phyloP scores from a whole-genome alignment of 2,329 filamentous ascomycete genomes.

The Fusarium sp. region DNA sequence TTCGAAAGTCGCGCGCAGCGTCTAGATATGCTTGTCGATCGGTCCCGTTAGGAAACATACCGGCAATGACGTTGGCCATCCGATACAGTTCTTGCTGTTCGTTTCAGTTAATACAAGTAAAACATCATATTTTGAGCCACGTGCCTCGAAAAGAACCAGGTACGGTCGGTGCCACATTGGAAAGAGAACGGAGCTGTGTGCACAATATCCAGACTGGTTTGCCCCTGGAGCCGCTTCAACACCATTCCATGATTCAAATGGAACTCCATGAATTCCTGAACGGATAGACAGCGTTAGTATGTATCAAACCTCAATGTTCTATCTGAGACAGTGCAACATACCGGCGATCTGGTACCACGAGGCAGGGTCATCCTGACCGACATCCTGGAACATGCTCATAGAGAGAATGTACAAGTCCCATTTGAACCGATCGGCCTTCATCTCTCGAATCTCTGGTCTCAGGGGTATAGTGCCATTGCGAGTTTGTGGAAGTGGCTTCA shows the following conservation, averaged over 20 bases:
- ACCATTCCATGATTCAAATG: slow-evolving; percentile 67
- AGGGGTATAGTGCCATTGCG: slow-evolving; percentile 57
- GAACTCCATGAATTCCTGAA: slow-evolving; percentile 83
- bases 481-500: slow-evolving; percentile 57
- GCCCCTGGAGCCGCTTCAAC: slow-evolving; percentile 65
- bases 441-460: slow-evolving; percentile 75
- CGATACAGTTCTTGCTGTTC: slow-evolving; percentile 54
- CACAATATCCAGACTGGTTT: slow-evolving; percentile 77
- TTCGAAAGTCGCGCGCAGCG: slow-evolving; percentile 64
- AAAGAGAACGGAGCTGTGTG: slow-evolving; percentile 81
- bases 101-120: slow-evolving; percentile 29
- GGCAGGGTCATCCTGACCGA: slow-evolving; percentile 70
- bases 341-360: slow-evolving; percentile 86
- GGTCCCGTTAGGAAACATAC: slow-evolving; percentile 60
- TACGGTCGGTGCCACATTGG: slow-evolving; percentile 88
- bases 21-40: slow-evolving; percentile 63
- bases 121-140: not conserved
- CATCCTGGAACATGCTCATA: slow-evolving; percentile 77
- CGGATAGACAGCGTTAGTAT: slow-evolving; percentile 18
- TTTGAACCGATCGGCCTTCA: slow-evolving; percentile 72
- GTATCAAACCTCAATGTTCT: not conserved
- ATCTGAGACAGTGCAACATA: slow-evolving; percentile 54
- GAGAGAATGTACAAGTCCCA: slow-evolving; percentile 85
- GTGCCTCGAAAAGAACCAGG: slow-evolving; percentile 70
- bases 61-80: slow-evolving; percentile 59